These are phyloP conservation scores for Pichia deserticola DNA, from an alignment of 805 yeast genomes.

Conservation along the genomic window DNA sequence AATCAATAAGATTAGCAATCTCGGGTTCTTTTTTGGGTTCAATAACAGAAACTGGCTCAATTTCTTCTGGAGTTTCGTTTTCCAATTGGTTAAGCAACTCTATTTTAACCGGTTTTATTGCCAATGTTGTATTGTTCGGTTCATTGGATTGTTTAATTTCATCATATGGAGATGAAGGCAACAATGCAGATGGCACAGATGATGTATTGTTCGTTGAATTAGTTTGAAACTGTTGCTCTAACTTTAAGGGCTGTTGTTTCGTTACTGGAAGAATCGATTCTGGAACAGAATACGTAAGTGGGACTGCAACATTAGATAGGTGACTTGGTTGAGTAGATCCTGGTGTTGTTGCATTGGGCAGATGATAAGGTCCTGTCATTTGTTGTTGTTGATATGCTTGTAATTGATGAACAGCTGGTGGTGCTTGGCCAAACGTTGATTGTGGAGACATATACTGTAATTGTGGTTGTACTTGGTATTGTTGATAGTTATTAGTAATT, in stretches of 20 bases:
- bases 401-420: neutral
- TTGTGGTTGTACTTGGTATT: neutral
- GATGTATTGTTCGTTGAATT: neutral
- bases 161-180: neutral
- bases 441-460: slow-evolving; percentile 6
- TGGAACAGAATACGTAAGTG: neutral
- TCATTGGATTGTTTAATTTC: too few relatives aligned
- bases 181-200: too few relatives aligned
- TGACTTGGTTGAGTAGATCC: neutral
- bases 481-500: neutral
- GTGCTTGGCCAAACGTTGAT: slow-evolving; percentile 1
- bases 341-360: neutral
- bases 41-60: neutral
- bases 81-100: neutral
- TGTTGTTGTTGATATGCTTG: neutral
- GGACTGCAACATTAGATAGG: neutral
- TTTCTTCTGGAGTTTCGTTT: neutral
- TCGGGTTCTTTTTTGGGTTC: slow-evolving; percentile 5
- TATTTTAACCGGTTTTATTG: neutral
- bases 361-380: neutral
- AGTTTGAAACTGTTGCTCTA: too few relatives aligned
- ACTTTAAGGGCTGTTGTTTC: neutral
- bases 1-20: slow-evolving; percentile 11
- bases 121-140: neutral
- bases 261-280: neutral